A percentile compares a stretch with the other conserved stretches of the same genome.
phyloP scores from a whole-genome alignment of 305 asterid genomes.

The Withania somnifera region DNA sequence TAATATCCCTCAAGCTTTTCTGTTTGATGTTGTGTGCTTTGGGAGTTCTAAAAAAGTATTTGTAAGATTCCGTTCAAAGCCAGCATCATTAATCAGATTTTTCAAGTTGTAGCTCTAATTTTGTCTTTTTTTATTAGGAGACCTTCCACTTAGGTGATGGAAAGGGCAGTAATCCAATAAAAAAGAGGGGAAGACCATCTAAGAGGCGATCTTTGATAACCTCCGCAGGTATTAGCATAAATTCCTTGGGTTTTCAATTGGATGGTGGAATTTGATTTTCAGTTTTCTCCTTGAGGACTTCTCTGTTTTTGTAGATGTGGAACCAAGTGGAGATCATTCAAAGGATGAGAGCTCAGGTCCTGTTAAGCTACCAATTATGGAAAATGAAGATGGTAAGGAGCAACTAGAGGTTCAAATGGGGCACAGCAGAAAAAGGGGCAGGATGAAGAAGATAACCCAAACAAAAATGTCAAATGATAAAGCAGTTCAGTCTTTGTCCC shows the following conservation, averaged over 20 bases:
- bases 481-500: slow-evolving; percentile 16
- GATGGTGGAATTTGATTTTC: neutral
- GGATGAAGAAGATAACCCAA: slow-evolving; percentile 5
- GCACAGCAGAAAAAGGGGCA: slow-evolving; percentile 16
- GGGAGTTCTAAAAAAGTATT: neutral
- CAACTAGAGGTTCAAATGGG: slow-evolving; percentile 8
- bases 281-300: slow-evolving; percentile 7
- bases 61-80: neutral
- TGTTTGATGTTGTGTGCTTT: neutral
- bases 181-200: slow-evolving; percentile 52
- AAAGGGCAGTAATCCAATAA: slow-evolving; percentile 15
- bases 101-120: neutral
- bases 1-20: neutral
- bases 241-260: neutral
- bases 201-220: slow-evolving; percentile 5
- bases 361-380: slow-evolving; percentile 9
- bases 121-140: slow-evolving; percentile 20
- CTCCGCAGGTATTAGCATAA: slow-evolving; percentile 22
- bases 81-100: neutral
- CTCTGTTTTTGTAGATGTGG: slow-evolving; percentile 8
- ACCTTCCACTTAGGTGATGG: slow-evolving; percentile 17
- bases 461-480: slow-evolving; percentile 18
- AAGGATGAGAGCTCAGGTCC: slow-evolving; percentile 14
- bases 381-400: slow-evolving; percentile 13
- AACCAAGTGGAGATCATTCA: slow-evolving; percentile 6